Base-by-base conservation (phyloP, 2,329 filamentous ascomycete genomes). In the Pseudocercospora ulei region DNA sequence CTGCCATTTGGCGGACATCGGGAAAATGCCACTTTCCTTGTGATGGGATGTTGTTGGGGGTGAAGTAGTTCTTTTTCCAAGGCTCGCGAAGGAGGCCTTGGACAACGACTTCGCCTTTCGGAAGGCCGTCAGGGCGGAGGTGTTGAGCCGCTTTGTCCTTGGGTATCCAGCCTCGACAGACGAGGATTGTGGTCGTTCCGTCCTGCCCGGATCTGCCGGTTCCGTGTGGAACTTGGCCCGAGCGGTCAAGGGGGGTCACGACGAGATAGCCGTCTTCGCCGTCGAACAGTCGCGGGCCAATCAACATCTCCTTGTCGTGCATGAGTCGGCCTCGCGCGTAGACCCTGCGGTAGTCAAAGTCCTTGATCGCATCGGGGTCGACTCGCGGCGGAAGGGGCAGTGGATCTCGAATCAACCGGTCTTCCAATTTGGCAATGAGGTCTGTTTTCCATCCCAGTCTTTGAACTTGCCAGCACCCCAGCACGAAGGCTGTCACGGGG, bases 41-140 rank as follows among this genome's bases (percentile, higher is more conserved):
- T 51, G 87, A 79, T 0, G 88, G 88, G 52, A 76, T 70, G 55
- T 98, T 98, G 0, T 82, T 78, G 0, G 90, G 90, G 39, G 90
- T 98, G 61, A 98, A 98, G 73, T 87, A 81, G 61, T 98, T 98
- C 71, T 88, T 93, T 72, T 93, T 90, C 75, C 84, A 93, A 5
- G 88, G 88, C 65, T 90, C 77, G 43, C 90, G 67, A 59, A 98
- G 60, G 59, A 98, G 56, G 0, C 90, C 90, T 64, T 94, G 78
- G 2, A 98, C 77, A 0, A 72, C 73, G 6, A 96, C 78, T 54
- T 81, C 75, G 0, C 77, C 84, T 33, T 56, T 60, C 0, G 82
- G 80, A 50, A 96, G 52, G 1, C 77, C 76, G 14, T 76, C 73
- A 0, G 71, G 60, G 23, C 84, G 66, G 39, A 69, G 66, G 49